These are phyloP conservation scores for Metschnikowia baotianmanensis DNA, from an alignment of 805 yeast genomes.

Conservation along the genomic window DNA sequence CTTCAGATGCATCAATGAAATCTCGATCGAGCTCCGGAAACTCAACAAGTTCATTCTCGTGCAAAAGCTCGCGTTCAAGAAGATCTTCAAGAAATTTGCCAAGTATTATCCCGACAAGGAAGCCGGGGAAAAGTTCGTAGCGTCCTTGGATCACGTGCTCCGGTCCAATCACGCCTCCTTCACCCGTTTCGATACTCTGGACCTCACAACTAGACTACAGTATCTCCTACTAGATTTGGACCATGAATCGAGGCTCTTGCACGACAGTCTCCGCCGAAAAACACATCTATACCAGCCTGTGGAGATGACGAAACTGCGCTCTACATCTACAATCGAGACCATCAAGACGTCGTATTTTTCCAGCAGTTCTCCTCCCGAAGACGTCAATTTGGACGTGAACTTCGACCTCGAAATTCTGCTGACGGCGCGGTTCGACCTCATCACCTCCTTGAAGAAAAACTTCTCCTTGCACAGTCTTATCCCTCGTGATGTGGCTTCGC, in stretches of 20 bases:
- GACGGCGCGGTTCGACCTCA: slow-evolving; percentile 31
- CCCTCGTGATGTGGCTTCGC: slow-evolving; percentile 32
- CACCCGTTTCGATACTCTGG: slow-evolving; percentile 56
- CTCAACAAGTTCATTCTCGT: slow-evolving; percentile 67
- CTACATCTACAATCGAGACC: slow-evolving; percentile 13
- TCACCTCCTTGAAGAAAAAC: slow-evolving; percentile 34
- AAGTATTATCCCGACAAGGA: slow-evolving; percentile 40
- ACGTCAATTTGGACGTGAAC: slow-evolving; percentile 11
- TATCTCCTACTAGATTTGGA: slow-evolving; percentile 14
- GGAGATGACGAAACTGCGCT: slow-evolving; percentile 6
- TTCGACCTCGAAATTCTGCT: slow-evolving; percentile 14
- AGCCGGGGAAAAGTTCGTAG: slow-evolving; percentile 30
- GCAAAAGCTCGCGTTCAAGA: slow-evolving; percentile 71
- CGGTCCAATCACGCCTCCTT: slow-evolving; percentile 53
- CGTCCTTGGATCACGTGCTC: slow-evolving; percentile 31
- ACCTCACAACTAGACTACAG: slow-evolving; percentile 50
- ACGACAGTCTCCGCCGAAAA: slow-evolving; percentile 13
- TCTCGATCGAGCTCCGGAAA: slow-evolving; percentile 53
- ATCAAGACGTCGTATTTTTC: slow-evolving; percentile 7
- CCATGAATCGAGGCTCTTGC: slow-evolving; percentile 14
- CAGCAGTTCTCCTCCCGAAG: slow-evolving; percentile 12
- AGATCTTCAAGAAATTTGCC: slow-evolving; percentile 67
- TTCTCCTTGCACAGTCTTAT: slow-evolving; percentile 32
- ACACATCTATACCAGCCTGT: slow-evolving; percentile 1
- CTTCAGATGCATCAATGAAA: slow-evolving; percentile 37